Conservation (phyloP, 495 filamentous ascomycete genomes). For the Penicillium arizonense region DNA sequence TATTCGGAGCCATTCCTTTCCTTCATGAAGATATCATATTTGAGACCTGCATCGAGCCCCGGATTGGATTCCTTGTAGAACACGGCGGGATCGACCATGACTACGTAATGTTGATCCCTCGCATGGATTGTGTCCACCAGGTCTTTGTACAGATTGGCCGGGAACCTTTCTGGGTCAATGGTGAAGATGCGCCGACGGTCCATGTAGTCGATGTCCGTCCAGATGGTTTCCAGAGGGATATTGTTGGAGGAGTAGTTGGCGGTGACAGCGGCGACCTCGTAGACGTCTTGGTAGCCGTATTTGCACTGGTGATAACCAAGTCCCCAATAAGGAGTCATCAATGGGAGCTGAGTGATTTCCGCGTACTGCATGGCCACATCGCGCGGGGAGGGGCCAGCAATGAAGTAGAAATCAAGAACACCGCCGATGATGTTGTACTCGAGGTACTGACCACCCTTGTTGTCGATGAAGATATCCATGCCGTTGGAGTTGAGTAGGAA, state of each 20-base stretch:
- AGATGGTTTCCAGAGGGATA: slow-evolving; percentile 61
- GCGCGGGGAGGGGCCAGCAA: slow-evolving; percentile 46
- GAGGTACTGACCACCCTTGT: slow-evolving; percentile 52
- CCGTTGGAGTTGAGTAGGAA: slow-evolving; percentile 61
- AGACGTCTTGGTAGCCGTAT: slow-evolving; percentile 55
- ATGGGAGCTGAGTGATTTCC: slow-evolving; percentile 42
- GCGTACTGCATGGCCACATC: slow-evolving; percentile 51
- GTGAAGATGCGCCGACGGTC: slow-evolving; percentile 21
- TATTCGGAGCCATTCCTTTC: slow-evolving; percentile 15
- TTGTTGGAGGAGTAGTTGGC: slow-evolving; percentile 45
- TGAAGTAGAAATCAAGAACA: slow-evolving; percentile 55
- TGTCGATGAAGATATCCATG: slow-evolving; percentile 60
- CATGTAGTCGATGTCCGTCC: slow-evolving; percentile 42
- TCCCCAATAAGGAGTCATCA: slow-evolving; percentile 53
- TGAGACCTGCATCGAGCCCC: slow-evolving; percentile 8
- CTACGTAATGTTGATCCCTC: slow-evolving; percentile 18
- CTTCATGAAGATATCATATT: slow-evolving; percentile 18
- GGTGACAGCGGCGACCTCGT: slow-evolving; percentile 45
- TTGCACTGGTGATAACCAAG: slow-evolving; percentile 58
- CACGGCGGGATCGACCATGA: slow-evolving; percentile 25
- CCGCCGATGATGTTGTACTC: slow-evolving; percentile 66
- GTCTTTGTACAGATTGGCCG: slow-evolving; percentile 6
- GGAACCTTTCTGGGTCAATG: slow-evolving; percentile 22
- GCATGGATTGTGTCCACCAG: slow-evolving; percentile 19
- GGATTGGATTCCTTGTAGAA: slow-evolving; percentile 11